Base-by-base conservation (phyloP, 2,329 filamentous ascomycete species). In the Metarhizium humberi region DNA sequence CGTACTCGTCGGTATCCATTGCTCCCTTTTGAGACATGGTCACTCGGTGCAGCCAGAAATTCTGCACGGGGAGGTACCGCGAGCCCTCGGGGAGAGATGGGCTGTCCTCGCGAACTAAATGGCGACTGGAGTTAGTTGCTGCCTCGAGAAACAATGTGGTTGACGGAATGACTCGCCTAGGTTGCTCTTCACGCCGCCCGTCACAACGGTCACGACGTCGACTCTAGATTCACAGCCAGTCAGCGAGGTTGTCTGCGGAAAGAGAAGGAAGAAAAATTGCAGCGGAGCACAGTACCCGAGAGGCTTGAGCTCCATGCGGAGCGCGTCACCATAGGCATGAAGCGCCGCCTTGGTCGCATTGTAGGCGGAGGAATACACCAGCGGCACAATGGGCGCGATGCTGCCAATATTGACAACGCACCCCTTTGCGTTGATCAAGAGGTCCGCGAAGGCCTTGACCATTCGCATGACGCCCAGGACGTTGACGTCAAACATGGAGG, bases 401-500 rank as follows among this genome's bases (percentile, higher is more conserved):
- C 60, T 62, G 6, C 63, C 62, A 48, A 66, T 62, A 46, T 65
- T 66, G 42, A 62, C 58, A 32, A 66, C 57, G 18, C 57, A 58
- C 14, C 63, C 64, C n/a, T 53, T 52, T 1, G 61, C 59, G 10
- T 53, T 56, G n/a, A 65, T 61, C 29, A 64, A 50, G 32, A 62
- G 57, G 14, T 51, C 50, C 10, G 56, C 54, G 38, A 62, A 63
- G 32, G 56, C 55, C 47, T 63, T 58, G 11, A 64, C 60, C 50
- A 62, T 58, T 20, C 58, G 53, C 62, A 66, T 58, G 1, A 65
- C 56, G 0, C 69, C 72, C 62, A 71, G 75, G 34, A 75, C 61
- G 57, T 78, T 78, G 46, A 73, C 64, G 7, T 76, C 72, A 57
- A 73, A 75, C 52, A 75, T 58, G 32, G 59, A 59, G 34, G 65